Base-by-base conservation (phyloP, 2,329 filamentous ascomycete genomes). In the Colletotrichum nymphaeae region DNA sequence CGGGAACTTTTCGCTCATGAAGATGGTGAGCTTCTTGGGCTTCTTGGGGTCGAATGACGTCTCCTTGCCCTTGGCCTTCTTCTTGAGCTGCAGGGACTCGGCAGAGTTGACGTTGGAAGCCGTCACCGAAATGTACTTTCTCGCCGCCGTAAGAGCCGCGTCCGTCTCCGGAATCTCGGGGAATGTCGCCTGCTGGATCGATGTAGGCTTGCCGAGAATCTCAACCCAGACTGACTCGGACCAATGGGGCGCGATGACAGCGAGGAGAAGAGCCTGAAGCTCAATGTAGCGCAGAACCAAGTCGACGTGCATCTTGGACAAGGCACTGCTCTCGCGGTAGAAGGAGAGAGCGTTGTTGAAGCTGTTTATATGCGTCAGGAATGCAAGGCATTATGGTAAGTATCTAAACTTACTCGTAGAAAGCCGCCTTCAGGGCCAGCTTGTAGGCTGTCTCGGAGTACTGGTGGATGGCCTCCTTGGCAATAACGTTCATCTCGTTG, bases 161-260 rank as follows among this genome's bases (percentile, higher is more conserved):
- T 93, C 87, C 1, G 92, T 87, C 26, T 89, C 87, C 1, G 93
- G 90, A 0, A 94, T 91, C 63, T 89, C 84, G 16, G 95, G 95
- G 88, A 91, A 98, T 53, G 87, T 87, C 14, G 94, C 95, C 65
- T 92, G 91, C 85, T 98, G 95, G 78, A 99, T 91, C 8, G 93
- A 93, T 68, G 88, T 85, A 46, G 89, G 82, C 86, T 94, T 95
- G 81, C 93, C 91, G 74, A 99, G 90, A 2, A 98, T 91, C 84
- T 98, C 96, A 67, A 93, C 90, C 95, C 95, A 98, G 80, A 99
- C 91, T 84, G 97, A 93, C 81, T 99, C 97, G 59, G 94, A 88
- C 93, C 95, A 98, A 84, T 99, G 97, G 72, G 97, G 96, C 2
- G 96, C 93, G 75, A 98, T 92, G 64, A 95, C 93, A 3, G 93